Conservation (phyloP, 495 filamentous ascomycete genomes). For the Cairneyella variabilis region DNA sequence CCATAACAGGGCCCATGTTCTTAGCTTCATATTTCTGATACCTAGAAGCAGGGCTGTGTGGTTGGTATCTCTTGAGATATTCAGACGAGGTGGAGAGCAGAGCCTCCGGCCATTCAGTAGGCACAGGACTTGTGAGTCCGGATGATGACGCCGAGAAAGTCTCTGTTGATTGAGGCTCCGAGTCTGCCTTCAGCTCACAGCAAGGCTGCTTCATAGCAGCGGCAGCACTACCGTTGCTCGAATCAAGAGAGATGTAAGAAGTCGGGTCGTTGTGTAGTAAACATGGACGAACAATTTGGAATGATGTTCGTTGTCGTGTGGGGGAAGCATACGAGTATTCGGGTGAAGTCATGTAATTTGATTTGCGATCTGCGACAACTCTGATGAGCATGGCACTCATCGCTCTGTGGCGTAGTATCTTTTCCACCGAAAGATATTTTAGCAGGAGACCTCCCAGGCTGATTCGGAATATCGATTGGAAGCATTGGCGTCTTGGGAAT, state of each 20-base stretch:
- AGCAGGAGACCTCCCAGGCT: too few species aligned
- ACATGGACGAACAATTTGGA: too few species aligned
- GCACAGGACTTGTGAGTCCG: neutral
- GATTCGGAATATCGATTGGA: too few species aligned
- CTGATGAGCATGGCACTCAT: too few species aligned
- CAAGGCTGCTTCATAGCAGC: neutral
- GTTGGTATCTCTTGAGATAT: constrained; percentile 16
- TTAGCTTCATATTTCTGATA: constrained; percentile 12
- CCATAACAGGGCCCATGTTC: constrained; percentile 11
- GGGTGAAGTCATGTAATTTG: too few species aligned
- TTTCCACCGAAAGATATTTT: too few species aligned
- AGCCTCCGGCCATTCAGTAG: neutral
- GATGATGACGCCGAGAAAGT: neutral
- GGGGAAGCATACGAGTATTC: too few species aligned
- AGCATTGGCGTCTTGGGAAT: too few species aligned
- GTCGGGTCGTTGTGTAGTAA: neutral
- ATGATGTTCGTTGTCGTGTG: too few species aligned
- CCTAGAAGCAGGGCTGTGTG: neutral
- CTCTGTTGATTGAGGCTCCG: neutral
- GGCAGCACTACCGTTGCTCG: neutral
- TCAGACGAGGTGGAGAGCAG: neutral
- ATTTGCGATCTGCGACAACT: too few species aligned
- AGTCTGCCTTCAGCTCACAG: neutral
- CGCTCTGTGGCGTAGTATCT: too few species aligned
- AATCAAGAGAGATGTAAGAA: neutral